Base-by-base conservation (phyloP, 768 basidiomycete genomes). In the Ramaria rubella region DNA sequence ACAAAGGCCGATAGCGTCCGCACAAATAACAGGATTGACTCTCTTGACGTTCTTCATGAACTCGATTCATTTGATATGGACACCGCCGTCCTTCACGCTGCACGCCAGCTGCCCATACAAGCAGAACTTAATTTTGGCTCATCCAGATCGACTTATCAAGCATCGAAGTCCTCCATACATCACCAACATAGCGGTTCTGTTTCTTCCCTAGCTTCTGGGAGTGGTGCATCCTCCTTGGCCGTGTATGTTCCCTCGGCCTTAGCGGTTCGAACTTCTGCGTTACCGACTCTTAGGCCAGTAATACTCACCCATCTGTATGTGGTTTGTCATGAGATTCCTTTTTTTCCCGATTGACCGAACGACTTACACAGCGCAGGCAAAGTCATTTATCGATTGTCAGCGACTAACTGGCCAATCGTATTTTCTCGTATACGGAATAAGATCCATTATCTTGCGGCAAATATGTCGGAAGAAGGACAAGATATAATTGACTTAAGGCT, bases 391-490 rank as follows among this genome's bases (percentile, higher is more conserved):
- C 86, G 87, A 65, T 77, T 97, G 17, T 93, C 93, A 2, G 86
- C 88, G 1, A 86, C 87, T 12, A 94, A 95, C 67, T 96, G 93
- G 91, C 67, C 71, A 51, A 80, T 88, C 7, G 86, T 95, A 15
- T 82, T 87, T 62, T 69, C 76, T 21, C 78, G 90, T 29, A 77
- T 94, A 54, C 79, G 83, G 44, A 70, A 73, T 44, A 87, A 86
- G 70, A 86, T 94, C 30, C 79, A 82, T 43, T 73, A 74, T 57
- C 77, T 94, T 26, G 84, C 86, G 0, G 61, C 63, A 65, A 71
- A 70, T 46, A 69, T 71, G 6, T 45, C 67, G 7, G 83, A 83
- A 38, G 78, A 78, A 43, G 74, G 74, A 31, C 77, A 81, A 0
- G 92, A 95, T 65, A 75, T 81, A 2, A 73, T 82, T 45, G 94